Evolutionary conservation across 768 basidiomycete species (phyloP), one percentile per base, ranked within the genome.

Genomic region (Mycena rebaudengoi): DNA sequence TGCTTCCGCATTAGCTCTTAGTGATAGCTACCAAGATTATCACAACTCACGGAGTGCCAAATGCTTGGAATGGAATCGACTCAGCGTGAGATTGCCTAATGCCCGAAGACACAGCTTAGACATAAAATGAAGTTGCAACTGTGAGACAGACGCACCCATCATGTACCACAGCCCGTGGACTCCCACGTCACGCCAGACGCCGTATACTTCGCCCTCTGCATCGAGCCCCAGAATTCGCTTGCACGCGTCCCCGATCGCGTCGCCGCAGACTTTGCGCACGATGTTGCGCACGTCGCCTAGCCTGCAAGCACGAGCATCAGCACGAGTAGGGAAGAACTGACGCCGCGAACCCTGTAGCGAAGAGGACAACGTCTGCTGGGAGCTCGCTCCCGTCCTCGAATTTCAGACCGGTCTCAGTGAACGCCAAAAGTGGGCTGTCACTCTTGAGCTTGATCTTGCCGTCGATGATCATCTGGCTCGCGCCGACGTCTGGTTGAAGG

Each of bases 391-490:
- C 85, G 61, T 87, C 75, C 50, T 81, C 81, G 62, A 88, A 88
- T 51, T 77, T 75, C 13, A 88, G 69, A 4, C 83, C 82, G 1
- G 69, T 75, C 62, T 78, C 70, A 0, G 80, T 84, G 71, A 86
- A 85, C 32, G 71, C 71, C 26, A 79, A 71, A 51, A 90, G 82
- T 29, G 74, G 75, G 53, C 79, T 77, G 61, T 87, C 88, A 73
- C 82, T 87, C 78, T 91, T 91, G 66, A 91, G 76, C 72, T 90
- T 90, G 77, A 91, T 89, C 72, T 89, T 87, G 21, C 88, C 86
- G 63, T 89, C 86, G 28, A 85, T 81, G 64, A 91, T 86, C 62
- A 86, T 77, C 70, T 87, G 83, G 60, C 83, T 83, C 5, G 83
- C 86, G 60, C 89, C 89, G 49, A 84, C 83, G 66, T 88, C 87